Evolutionary conservation across 768 basidiomycete genomes (phyloP).

Genomic region (Termitomyces sp.): DNA sequence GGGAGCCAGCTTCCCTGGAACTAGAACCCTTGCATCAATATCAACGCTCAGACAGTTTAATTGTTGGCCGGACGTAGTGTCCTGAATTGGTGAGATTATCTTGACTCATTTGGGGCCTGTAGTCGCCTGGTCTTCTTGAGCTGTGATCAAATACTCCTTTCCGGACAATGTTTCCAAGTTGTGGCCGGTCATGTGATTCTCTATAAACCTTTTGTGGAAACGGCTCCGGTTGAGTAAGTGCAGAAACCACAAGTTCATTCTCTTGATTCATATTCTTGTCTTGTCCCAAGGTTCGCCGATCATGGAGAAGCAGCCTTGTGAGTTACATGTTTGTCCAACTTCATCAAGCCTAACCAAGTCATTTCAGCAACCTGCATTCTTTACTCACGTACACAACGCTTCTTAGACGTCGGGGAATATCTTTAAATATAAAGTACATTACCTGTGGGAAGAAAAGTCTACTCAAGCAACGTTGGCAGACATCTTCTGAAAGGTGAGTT

Average conservation of each 20-base stretch:
- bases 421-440: background rate
- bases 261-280: background rate
- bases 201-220: too few species aligned
- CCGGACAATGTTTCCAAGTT: background rate
- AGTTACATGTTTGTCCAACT: background rate
- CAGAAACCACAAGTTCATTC: background rate
- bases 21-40: background rate
- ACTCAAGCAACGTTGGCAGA: too few species aligned
- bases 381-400: background rate
- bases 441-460: background rate
- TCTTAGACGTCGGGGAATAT: conserved; percentile 5
- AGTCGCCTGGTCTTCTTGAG: background rate
- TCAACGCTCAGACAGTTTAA: background rate
- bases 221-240: background rate
- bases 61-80: background rate
- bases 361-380: background rate
- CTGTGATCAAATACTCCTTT: background rate
- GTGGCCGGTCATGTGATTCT: background rate
- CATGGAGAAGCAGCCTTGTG: conserved; percentile 1
- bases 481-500: background rate
- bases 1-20: background rate
- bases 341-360: background rate
- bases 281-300: background rate
- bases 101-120: background rate
- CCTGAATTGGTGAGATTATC: background rate